These are phyloP conservation scores for Zymoseptoria pseudotritici DNA, from an alignment of 2,329 filamentous ascomycete species.

Conservation along the genomic window DNA sequence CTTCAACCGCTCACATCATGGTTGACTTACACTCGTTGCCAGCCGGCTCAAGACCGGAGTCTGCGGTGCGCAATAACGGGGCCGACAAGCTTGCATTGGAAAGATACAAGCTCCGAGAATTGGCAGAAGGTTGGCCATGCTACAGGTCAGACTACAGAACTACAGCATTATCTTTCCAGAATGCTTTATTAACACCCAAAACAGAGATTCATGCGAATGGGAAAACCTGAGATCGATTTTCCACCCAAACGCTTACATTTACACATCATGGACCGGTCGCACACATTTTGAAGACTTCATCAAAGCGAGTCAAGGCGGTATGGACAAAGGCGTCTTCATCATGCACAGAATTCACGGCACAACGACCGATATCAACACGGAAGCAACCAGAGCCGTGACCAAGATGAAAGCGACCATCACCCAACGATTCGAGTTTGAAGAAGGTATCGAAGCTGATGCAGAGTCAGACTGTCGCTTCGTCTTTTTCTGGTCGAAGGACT, in stretches of 20 bases:
- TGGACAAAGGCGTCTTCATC: conserved; percentile 39
- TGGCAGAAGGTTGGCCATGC: conserved; percentile 45
- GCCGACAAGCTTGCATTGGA: conserved; percentile 39
- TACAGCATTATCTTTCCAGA: too few species aligned
- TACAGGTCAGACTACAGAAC: conserved; percentile 22
- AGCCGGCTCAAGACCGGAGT: too few species aligned
- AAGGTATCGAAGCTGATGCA: conserved; percentile 36
- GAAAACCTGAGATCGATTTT: conserved; percentile 46
- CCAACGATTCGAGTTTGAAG: conserved; percentile 40
- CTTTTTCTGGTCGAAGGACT: conserved; percentile 19
- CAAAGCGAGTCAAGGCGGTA: conserved; percentile 32
- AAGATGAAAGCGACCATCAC: conserved; percentile 48
- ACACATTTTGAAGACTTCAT: conserved; percentile 37
- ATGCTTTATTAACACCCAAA: too few species aligned
- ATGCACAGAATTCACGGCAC: conserved; percentile 39
- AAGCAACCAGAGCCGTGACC: conserved; percentile 37
- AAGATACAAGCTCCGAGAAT: conserved; percentile 41
- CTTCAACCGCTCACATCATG: too few species aligned
- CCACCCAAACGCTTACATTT: conserved; percentile 42
- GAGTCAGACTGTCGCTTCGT: conserved; percentile 38
- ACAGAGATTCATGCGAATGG: conserved; percentile 44
- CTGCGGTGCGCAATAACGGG: conserved; percentile 42
- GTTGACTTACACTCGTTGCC: too few species aligned
- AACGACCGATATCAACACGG: conserved; percentile 37
- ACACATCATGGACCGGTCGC: conserved; percentile 46